Evolutionary conservation across 2,329 filamentous ascomycete genomes (phyloP).

Genomic region (Diaporthe ilicicola): DNA sequence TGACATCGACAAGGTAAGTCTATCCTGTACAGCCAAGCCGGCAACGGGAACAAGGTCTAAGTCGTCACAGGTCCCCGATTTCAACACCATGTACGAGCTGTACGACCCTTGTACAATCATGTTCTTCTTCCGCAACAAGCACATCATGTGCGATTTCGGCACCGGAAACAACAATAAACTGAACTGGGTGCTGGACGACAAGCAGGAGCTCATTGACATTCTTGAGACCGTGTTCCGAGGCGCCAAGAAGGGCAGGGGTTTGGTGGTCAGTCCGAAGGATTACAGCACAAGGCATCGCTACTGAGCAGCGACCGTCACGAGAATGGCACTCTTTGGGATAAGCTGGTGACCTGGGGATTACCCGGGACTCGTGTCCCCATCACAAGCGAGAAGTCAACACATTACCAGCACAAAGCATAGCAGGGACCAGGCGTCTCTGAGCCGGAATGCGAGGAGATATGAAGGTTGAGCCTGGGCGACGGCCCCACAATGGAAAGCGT

Average conservation of each 20-base stretch:
- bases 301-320: constrained; percentile 42
- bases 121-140: constrained; percentile 94
- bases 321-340: no score
- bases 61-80: constrained; percentile 76
- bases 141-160: constrained; percentile 98
- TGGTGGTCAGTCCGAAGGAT: constrained; percentile 95
- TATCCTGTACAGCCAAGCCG: not conserved
- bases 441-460: no score
- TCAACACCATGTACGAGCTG: constrained; percentile 90
- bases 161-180: constrained; percentile 99
- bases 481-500: no score
- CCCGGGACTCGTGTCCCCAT: not conserved
- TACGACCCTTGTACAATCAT: constrained; percentile 88
- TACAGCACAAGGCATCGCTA: constrained; percentile 75
- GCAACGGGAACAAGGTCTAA: not conserved
- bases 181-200: constrained; percentile 96
- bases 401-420: no score
- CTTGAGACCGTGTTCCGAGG: constrained; percentile 97
- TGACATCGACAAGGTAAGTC: constrained; percentile 71
- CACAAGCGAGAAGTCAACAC: not conserved
- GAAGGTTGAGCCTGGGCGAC: no score
- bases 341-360: not conserved
- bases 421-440: no score
- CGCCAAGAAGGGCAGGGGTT: constrained; percentile 96
- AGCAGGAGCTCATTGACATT: constrained; percentile 98